These are phyloP conservation scores for Neurospora sp. DNA, from an alignment of 495 filamentous ascomycete species.

Conservation along the genomic window DNA sequence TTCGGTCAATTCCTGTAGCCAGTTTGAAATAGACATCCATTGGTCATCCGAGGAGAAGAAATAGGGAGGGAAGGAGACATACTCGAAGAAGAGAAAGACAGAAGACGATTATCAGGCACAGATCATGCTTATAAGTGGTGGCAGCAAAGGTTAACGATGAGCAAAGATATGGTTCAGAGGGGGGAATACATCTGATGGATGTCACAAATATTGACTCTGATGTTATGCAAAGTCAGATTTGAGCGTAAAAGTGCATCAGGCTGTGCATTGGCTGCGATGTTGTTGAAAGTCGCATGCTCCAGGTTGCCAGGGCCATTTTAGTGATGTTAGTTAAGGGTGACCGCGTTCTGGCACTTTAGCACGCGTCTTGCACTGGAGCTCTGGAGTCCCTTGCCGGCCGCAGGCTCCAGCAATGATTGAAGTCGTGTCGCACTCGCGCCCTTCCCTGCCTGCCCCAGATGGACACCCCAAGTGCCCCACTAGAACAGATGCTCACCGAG, in stretches of 20 bases:
- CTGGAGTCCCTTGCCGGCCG: background rate
- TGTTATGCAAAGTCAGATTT: background rate
- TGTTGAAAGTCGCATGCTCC: background rate
- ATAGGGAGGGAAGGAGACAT: background rate
- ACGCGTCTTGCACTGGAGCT: background rate
- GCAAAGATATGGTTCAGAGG: background rate
- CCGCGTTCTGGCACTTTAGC: background rate
- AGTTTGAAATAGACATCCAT: background rate
- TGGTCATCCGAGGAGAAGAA: background rate
- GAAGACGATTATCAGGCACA: background rate
- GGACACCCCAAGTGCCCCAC: no score
- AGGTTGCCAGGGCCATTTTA: background rate
- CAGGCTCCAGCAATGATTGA: background rate
- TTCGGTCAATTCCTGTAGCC: background rate
- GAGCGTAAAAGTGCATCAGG: background rate
- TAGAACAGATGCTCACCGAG: background rate
- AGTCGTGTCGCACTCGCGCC: background rate
- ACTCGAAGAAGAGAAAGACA: background rate
- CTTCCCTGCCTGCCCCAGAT: background rate
- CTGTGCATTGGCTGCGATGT: background rate
- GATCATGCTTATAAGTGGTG: background rate
- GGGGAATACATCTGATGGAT: background rate
- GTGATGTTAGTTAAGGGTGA: background rate
- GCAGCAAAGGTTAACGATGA: background rate
- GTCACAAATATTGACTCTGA: background rate